phyloP scores from a whole-genome alignment of 805 yeast genomes.

The Kurtzmaniella cleridarum region DNA sequence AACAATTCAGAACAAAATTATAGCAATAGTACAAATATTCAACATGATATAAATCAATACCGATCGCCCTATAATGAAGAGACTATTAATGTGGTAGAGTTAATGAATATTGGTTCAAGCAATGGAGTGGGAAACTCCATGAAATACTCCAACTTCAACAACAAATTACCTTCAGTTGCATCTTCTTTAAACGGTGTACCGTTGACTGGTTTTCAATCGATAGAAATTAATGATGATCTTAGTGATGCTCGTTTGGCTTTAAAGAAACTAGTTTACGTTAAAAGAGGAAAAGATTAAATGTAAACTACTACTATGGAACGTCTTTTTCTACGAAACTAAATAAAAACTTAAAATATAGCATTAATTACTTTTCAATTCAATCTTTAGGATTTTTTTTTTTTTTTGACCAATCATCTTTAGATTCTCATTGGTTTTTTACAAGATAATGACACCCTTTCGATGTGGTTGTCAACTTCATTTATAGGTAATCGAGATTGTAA shows the following conservation, averaged over 20 bases:
- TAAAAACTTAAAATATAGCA: no score
- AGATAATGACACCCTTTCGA: no score
- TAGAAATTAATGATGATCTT: conserved; percentile 18
- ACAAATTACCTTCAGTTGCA: background rate
- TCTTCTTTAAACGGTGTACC: background rate
- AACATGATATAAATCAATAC: no score
- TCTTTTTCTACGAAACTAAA: no score
- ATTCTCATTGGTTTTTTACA: no score
- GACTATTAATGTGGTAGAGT: conserved; percentile 15
- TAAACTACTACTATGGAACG: no score
- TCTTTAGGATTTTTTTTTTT: no score
- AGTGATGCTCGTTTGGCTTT: conserved; percentile 35
- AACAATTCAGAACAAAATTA: background rate
- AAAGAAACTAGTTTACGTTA: conserved; percentile 30
- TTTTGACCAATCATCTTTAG: no score
- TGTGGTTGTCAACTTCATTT: no score
- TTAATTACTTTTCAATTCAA: no score
- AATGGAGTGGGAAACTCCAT: background rate
- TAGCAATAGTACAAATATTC: no score
- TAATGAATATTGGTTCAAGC: conserved; percentile 11
- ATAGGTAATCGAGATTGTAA: no score
- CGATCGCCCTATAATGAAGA: background rate
- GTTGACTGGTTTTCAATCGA: background rate
- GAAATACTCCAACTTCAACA: background rate
- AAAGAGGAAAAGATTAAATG: conserved; percentile 11